phyloP scores from a whole-genome alignment of 345 rosid genomes.

The Eucalyptus tenuipes region DNA sequence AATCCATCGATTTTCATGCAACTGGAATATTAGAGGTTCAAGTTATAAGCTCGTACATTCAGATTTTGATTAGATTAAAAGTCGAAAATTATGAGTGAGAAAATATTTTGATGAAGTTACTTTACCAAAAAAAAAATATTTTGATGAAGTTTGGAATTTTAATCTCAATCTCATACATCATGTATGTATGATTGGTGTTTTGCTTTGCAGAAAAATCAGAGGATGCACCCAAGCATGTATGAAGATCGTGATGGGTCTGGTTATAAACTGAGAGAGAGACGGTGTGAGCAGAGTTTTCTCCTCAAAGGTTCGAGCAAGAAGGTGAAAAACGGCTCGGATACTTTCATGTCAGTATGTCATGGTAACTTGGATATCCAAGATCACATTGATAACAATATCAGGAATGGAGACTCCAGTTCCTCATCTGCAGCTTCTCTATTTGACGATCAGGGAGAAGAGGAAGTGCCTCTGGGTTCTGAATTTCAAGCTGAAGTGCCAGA shows the following conservation, averaged over 20 bases:
- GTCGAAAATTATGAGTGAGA: not conserved
- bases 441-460: conserved; percentile 15
- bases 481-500: conserved; percentile 77
- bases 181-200: not conserved
- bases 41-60: not conserved
- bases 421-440: conserved; percentile 17
- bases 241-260: conserved; percentile 48
- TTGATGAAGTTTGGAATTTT: not conserved
- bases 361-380: conserved; percentile 1
- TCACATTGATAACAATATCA: conserved; percentile 4
- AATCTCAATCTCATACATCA: not conserved
- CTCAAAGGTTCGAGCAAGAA: conserved; percentile 5
- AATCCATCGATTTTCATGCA: not conserved
- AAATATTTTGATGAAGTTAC: not conserved
- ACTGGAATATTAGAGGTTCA: not conserved
- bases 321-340: conserved; percentile 3
- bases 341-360: conserved; percentile 7
- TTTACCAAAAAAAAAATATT: too few species aligned
- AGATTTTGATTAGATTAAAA: not conserved
- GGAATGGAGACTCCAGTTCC: conserved; percentile 2
- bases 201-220: conserved; percentile 46
- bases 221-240: conserved; percentile 76
- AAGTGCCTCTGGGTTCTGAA: conserved; percentile 41
- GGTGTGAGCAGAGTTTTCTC: conserved; percentile 6
- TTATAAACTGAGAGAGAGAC: conserved; percentile 73